phyloP scores from a whole-genome alignment of 2,329 filamentous ascomycete genomes.

The Clathrospora elynae region DNA sequence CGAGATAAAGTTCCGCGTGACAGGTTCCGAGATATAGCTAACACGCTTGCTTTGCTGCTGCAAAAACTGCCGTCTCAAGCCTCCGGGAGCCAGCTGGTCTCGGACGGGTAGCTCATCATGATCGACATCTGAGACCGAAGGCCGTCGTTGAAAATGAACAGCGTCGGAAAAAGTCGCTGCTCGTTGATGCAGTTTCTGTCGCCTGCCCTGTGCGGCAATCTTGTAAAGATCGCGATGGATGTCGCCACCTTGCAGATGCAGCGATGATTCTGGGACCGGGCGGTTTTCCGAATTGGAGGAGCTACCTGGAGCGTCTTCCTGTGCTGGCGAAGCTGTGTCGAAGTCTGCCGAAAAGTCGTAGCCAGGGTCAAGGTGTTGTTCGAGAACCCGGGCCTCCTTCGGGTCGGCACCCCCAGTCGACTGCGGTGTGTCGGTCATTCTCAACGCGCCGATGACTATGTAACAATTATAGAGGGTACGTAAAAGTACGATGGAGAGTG shows the following conservation, averaged over 20 bases:
- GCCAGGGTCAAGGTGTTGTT: conserved; percentile 50
- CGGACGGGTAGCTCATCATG: conserved; percentile 50
- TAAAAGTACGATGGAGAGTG: neutral
- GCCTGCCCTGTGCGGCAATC: conserved; percentile 64
- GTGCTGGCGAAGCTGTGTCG: conserved; percentile 40
- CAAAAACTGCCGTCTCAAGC: conserved; percentile 61
- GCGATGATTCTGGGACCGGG: conserved; percentile 62
- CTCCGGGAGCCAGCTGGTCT: conserved; percentile 57
- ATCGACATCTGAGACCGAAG: conserved; percentile 31
- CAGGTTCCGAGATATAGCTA: conserved; percentile 56
- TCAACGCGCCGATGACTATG: conserved; percentile 4
- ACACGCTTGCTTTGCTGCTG: conserved; percentile 49
- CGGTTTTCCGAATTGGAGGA: conserved; percentile 29
- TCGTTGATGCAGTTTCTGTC: conserved; percentile 56
- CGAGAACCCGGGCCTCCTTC: conserved; percentile 47
- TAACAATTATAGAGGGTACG: neutral
- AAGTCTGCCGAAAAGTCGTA: conserved; percentile 52
- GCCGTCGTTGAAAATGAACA: conserved; percentile 29
- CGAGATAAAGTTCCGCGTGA: conserved; percentile 73
- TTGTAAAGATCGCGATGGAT: conserved; percentile 80
- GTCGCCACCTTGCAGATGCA: conserved; percentile 75
- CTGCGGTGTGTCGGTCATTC: conserved; percentile 39
- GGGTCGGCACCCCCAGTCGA: conserved; percentile 35
- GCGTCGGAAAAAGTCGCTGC: conserved; percentile 70
- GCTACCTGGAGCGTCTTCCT: conserved; percentile 30